A percentile compares a stretch with the other conserved stretches of the same genome.
phyloP scores from a whole-genome alignment of 768 basidiomycete genomes.

The Russula brevipes region DNA sequence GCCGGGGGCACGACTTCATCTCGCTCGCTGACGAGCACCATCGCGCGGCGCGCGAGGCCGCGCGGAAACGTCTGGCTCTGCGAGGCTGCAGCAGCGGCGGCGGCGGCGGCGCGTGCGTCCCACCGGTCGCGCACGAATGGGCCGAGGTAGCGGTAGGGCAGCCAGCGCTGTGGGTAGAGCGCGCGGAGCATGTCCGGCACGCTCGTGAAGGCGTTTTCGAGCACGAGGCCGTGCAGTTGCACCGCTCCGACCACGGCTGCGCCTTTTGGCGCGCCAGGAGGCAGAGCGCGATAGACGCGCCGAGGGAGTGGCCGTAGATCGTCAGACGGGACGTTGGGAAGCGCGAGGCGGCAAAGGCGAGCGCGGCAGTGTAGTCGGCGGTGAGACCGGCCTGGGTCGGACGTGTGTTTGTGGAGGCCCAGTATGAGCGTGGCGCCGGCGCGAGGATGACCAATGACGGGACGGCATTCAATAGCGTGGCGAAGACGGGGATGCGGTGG shows the following conservation, averaged over 20 bases:
- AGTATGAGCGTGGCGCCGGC: slow-evolving; percentile 46
- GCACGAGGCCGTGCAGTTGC: slow-evolving; percentile 35
- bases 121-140: slow-evolving; percentile 43
- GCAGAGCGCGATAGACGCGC: slow-evolving; percentile 41
- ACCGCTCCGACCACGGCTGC: too few relatives aligned
- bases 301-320: slow-evolving; percentile 47
- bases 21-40: slow-evolving; percentile 39
- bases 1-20: slow-evolving; percentile 44
- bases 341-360: slow-evolving; percentile 31
- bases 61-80: slow-evolving; percentile 11
- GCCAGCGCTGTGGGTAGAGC: slow-evolving; percentile 44
- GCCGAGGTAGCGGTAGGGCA: slow-evolving; percentile 47
- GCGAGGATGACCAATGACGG: slow-evolving; percentile 33
- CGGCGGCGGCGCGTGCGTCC: slow-evolving; percentile 38
- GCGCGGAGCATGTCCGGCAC: slow-evolving; percentile 44
- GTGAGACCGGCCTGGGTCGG: slow-evolving; percentile 40
- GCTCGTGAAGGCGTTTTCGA: slow-evolving; percentile 49
- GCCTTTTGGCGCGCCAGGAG: slow-evolving; percentile 30
- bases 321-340: slow-evolving; percentile 36
- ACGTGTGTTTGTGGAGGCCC: slow-evolving; percentile 39
- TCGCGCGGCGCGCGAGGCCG: slow-evolving; percentile 28
- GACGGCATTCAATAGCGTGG: slow-evolving; percentile 29
- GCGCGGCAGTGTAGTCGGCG: slow-evolving; percentile 37
- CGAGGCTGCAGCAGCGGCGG: too few relatives aligned
- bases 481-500: slow-evolving; percentile 42